Percentiles rank a stretch among this genome's conserved stretches.
These are phyloP conservation scores for Backusella luteola DNA, from an alignment of 192 early-diverging fungal species.

Conservation along the genomic window DNA sequence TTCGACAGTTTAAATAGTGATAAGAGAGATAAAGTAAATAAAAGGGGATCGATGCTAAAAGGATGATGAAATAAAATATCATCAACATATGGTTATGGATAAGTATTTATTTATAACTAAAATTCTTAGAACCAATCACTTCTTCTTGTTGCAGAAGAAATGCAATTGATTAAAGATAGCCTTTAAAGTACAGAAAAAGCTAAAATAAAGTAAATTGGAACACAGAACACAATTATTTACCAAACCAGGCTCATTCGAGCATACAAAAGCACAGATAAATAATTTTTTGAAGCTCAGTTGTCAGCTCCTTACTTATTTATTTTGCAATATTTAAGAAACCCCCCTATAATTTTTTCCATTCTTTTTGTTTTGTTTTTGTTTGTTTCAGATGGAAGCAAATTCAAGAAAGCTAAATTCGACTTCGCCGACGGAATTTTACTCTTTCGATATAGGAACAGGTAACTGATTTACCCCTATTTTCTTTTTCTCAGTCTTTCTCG, in stretches of 20 bases:
- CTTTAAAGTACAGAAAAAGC: background rate
- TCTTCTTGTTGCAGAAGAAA: background rate
- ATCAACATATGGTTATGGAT: background rate
- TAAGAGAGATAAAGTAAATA: background rate
- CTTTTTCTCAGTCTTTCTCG: background rate
- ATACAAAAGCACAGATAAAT: background rate
- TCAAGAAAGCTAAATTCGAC: conserved; percentile 7
- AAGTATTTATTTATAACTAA: background rate
- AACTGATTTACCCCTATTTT: background rate
- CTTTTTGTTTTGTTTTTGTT: background rate
- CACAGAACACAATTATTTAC: background rate
- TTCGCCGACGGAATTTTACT: background rate
- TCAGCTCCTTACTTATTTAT: conserved; percentile 5
- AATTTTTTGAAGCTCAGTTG: background rate
- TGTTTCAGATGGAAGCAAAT: conserved; percentile 9
- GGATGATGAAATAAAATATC: background rate
- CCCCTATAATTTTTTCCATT: background rate
- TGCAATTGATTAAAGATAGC: background rate
- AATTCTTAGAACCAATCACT: background rate
- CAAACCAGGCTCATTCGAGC: background rate
- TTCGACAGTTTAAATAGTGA: background rate
- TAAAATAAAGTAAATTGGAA: background rate
- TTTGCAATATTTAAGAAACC: background rate
- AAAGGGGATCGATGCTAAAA: background rate
- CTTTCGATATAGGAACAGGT: background rate